Conservation (phyloP, 164 flowering plant genomes). For the Magnolia officinalis region DNA sequence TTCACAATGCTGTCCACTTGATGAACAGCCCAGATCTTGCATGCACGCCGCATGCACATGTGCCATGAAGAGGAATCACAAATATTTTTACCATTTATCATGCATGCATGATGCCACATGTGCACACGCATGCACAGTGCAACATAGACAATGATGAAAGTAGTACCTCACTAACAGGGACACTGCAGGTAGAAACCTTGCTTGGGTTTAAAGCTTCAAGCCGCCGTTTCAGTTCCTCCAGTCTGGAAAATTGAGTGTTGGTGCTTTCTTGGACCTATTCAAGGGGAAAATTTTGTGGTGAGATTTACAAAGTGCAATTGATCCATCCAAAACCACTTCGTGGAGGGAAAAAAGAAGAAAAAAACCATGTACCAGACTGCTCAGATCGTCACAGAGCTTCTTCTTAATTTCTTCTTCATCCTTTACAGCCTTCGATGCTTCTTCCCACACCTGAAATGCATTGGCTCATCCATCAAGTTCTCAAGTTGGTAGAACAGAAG, state of each 20-base stretch:
- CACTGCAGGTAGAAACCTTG: conserved; percentile 42
- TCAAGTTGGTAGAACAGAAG: neutral
- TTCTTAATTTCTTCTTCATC: conserved; percentile 87
- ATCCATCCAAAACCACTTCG: neutral
- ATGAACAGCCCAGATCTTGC: too few relatives aligned
- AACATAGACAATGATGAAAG: neutral
- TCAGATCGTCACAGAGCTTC: conserved; percentile 88
- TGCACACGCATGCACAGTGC: neutral
- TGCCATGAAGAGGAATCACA: too few relatives aligned
- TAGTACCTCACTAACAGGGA: conserved; percentile 33
- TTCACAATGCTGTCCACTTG: too few relatives aligned
- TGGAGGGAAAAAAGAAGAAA: neutral
- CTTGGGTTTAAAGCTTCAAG: conserved; percentile 86
- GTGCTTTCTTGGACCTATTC: conserved; percentile 89
- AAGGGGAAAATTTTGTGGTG: neutral
- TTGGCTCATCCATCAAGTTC: neutral
- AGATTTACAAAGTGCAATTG: neutral
- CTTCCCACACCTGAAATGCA: conserved; percentile 69
- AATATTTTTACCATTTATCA: too few relatives aligned
- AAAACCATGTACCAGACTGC: conserved; percentile 48
- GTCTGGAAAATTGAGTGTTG: conserved; percentile 60
- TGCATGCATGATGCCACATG: neutral
- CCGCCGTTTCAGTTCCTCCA: conserved; percentile 86
- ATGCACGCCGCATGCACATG: too few relatives aligned
- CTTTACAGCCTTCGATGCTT: conserved; percentile 64